Percentiles rank a stretch among this genome's conserved stretches.
These are phyloP conservation scores for Pyrrhoderma lamaoense DNA, from an alignment of 1,284 basidiomycete species.

Conservation along the genomic window DNA sequence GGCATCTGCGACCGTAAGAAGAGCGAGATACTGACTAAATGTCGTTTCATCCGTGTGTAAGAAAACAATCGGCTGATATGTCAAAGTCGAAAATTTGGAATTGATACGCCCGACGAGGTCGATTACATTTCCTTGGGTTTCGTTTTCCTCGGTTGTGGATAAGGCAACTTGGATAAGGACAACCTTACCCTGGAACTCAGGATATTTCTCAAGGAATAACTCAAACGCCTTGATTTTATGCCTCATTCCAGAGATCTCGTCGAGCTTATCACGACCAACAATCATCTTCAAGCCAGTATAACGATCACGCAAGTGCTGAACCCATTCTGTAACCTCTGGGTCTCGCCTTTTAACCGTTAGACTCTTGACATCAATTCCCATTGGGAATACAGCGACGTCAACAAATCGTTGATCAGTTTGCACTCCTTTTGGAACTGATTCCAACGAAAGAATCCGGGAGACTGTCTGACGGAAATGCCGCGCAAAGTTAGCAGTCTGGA, in stretches of 20 bases:
- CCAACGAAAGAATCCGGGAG: conserved; percentile 71
- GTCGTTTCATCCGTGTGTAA: conserved; percentile 83
- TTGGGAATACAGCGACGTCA: conserved; percentile 81
- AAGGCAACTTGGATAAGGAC: conserved; percentile 85
- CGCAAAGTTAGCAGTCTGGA: conserved; percentile 80
- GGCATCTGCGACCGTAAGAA: conserved; percentile 79
- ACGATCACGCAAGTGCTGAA: conserved; percentile 64
- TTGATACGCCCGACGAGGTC: conserved; percentile 80
- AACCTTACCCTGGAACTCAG: conserved; percentile 72
- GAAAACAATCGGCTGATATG: conserved; percentile 85
- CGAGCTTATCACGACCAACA: conserved; percentile 83
- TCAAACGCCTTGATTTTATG: conserved; percentile 84
- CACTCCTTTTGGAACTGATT: conserved; percentile 80
- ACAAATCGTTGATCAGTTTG: conserved; percentile 62
- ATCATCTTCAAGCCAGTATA: conserved; percentile 81
- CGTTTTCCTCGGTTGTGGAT: conserved; percentile 74
- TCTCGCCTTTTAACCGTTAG: conserved; percentile 66
- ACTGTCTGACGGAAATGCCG: conserved; percentile 81
- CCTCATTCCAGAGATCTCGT: conserved; percentile 76
- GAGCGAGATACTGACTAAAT: conserved; percentile 79
- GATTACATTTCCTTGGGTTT: conserved; percentile 65
- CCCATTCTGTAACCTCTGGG: conserved; percentile 78
- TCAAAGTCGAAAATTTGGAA: conserved; percentile 73
- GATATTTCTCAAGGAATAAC: conserved; percentile 71
- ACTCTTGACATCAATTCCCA: conserved; percentile 78